Base-by-base conservation (phyloP, 2,329 filamentous ascomycete species). In the Colletotrichum siamense region DNA sequence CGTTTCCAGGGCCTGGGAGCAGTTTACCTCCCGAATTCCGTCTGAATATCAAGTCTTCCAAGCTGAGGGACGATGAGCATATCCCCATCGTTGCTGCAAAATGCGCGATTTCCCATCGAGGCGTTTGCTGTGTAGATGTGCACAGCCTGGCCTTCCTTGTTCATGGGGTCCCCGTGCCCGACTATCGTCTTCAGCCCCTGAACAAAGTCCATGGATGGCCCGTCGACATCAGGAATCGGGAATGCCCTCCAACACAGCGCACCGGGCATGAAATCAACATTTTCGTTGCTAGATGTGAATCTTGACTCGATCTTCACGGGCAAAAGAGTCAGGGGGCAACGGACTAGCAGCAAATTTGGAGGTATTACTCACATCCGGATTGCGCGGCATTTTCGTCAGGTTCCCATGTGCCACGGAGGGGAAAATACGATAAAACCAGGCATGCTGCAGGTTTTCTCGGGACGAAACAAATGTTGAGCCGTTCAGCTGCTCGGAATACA, bases 11-110 rank as follows among this genome's bases (percentile, higher is more conserved):
- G 39, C 22, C 26, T 36, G 84, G 78, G n/a, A 16, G 10, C 39
- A 66, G 15, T 26, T 22, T 80, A 85, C 83, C 87, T 88, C n/a
- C 92, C 92, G 28, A 93, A 87, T 80, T 94, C 92, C 10, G 92
- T 94, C 80, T 93, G 91, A 69, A 94, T 92, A 79, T 94, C 91
- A 16, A 94, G 84, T 4, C 88, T 86, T 44, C 92, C 92, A 77
- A 91, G 88, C 77, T 94, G 92, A 1, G 90, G 91, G 5, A 93
- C 87, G 63, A 94, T 91, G 55, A 94, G 85, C 79, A 93, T 89
- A 80, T 94, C 92, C 7, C 92, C 92, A 77, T 94, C 92, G 16
- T 91, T 89, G 79, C 88, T 89, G 79, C 84, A 86, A 77, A 88
- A 89, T 0, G 88, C 86, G 44, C 85, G 82, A 7, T 83, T 82